A percentile compares a stretch with the other conserved stretches of the same genome.
Conservation (phyloP, 257 asterid genomes). For the Nemophila menziesii region DNA sequence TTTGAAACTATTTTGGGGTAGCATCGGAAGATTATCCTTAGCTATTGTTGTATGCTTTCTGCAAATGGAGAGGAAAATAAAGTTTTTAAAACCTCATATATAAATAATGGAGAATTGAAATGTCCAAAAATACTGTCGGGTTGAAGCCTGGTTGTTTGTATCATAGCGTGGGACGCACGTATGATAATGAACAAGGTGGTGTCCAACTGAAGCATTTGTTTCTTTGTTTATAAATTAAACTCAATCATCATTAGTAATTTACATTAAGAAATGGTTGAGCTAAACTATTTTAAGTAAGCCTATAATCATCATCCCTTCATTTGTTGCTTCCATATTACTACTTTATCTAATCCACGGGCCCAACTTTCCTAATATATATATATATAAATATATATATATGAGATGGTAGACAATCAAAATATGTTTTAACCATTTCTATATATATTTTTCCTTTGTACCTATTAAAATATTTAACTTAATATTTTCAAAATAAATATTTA, state of each 20-base stretch:
- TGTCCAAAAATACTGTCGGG: not conserved
- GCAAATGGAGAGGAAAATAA: no score
- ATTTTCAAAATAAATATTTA: no score
- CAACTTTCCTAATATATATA: not conserved
- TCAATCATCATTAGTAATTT: conserved; percentile 6
- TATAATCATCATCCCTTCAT: conserved; percentile 4
- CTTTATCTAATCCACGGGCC: conserved; percentile 21
- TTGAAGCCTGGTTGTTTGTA: not conserved
- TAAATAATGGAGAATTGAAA: no score
- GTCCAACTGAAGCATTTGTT: conserved; percentile 5
- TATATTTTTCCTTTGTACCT: no score
- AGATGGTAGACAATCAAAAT: no score
- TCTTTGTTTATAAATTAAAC: not conserved
- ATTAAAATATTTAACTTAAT: no score
- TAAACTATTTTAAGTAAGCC: conserved; percentile 12
- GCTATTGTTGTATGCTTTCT: no score
- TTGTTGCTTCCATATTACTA: conserved; percentile 22
- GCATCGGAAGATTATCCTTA: no score
- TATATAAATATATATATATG: not conserved
- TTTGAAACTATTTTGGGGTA: no score
- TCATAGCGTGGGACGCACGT: conserved; percentile 16
- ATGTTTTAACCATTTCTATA: no score
- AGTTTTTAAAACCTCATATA: no score
- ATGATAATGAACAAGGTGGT: conserved; percentile 10
- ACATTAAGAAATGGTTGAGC: conserved; percentile 3